A percentile compares a stretch with the other conserved stretches of the same genome.
Conservation (phyloP, 2,329 filamentous ascomycete species). For the Trichoderma asperellum region DNA sequence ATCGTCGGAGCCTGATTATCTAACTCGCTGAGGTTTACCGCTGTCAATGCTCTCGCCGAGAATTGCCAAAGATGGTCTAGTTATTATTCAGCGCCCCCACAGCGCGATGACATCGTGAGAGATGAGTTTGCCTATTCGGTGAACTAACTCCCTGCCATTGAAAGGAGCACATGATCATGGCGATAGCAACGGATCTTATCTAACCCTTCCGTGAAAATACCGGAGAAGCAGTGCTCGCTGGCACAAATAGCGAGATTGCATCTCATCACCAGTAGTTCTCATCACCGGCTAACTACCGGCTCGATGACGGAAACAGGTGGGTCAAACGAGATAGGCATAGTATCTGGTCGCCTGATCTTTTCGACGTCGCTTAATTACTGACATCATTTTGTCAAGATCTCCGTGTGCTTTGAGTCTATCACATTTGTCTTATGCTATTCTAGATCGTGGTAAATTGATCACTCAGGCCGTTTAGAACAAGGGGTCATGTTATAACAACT, state of each 20-base stretch:
- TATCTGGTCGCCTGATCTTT: neutral
- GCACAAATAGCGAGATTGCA: neutral
- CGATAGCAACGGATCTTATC: neutral
- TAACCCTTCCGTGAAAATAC: neutral
- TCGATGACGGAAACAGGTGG: neutral
- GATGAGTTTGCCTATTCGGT: neutral
- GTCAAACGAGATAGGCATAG: neutral
- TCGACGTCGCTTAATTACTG: neutral
- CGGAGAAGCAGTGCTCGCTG: neutral
- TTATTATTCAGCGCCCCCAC: neutral
- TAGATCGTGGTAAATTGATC: neutral
- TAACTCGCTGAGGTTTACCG: neutral
- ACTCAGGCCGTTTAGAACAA: too few species aligned
- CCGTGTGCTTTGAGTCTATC: neutral
- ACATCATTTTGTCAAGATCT: neutral
- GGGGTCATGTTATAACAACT: neutral
- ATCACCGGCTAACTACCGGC: neutral
- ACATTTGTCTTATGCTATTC: neutral
- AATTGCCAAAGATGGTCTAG: constrained; percentile 1
- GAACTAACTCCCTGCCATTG: too few species aligned
- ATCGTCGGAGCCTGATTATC: neutral
- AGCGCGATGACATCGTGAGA: neutral
- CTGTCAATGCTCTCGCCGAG: neutral
- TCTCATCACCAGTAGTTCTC: neutral
- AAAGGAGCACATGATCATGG: neutral